These are phyloP conservation scores for Sideroxylon spinosum DNA, from an alignment of 179 eudicot genomes.

Conservation along the genomic window DNA sequence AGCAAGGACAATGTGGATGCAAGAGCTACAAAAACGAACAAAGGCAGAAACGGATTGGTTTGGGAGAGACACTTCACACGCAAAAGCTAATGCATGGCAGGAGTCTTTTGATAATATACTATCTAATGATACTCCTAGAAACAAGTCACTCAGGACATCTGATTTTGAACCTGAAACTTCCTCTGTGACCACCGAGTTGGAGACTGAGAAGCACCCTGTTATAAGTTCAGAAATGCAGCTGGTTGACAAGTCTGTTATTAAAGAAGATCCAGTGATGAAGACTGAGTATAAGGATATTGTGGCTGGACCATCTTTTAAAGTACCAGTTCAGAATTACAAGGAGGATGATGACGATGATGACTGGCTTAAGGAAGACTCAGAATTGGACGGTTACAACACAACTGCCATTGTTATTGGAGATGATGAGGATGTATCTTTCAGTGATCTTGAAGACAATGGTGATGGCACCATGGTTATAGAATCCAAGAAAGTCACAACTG, in stretches of 20 bases:
- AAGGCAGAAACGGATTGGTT: constrained; percentile 47
- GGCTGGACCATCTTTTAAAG: constrained; percentile 28
- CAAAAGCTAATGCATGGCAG: constrained; percentile 31
- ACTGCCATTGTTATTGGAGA: constrained; percentile 36
- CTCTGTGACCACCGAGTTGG: constrained; percentile 32
- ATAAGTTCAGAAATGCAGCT: constrained; percentile 35
- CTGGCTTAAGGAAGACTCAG: constrained; percentile 72
- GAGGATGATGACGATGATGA: constrained; percentile 67
- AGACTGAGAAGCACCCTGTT: constrained; percentile 38
- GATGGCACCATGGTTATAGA: constrained; percentile 52
- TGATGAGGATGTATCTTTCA: constrained; percentile 80
- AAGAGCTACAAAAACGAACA: constrained; percentile 64
- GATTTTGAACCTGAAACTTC: constrained; percentile 40
- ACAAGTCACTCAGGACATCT: constrained; percentile 27
- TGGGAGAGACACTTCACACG: constrained; percentile 28
- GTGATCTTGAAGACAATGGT: constrained; percentile 74
- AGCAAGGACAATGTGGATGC: constrained; percentile 84
- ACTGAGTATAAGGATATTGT: constrained; percentile 25
- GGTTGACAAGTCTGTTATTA: constrained; percentile 44
- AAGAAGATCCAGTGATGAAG: constrained; percentile 40
- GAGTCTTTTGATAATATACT: constrained; percentile 34
- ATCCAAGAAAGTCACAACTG: constrained; percentile 28
- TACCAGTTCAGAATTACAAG: constrained; percentile 33
- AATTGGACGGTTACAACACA: constrained; percentile 37
- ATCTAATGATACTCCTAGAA: constrained; percentile 29